Evolutionary conservation across 1,284 basidiomycete genomes (phyloP).

Genomic region (Sphagnurus paluster): DNA sequence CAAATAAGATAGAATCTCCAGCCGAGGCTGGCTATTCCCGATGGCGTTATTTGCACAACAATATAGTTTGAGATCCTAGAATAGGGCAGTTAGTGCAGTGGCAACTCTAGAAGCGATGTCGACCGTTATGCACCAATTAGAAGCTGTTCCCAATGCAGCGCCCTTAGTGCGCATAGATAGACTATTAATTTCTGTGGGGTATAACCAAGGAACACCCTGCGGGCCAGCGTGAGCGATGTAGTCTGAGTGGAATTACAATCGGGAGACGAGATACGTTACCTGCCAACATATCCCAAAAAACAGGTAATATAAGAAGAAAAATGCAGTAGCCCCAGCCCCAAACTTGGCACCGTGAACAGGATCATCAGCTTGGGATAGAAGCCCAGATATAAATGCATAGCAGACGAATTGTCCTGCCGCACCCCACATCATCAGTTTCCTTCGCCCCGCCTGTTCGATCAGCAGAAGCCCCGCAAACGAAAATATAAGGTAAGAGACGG

Average conservation of each 20-base stretch:
- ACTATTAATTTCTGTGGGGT: slow-evolving; percentile 65
- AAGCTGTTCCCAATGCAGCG: slow-evolving; percentile 67
- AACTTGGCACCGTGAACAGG: slow-evolving; percentile 34
- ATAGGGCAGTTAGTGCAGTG: neutral
- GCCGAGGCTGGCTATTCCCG: slow-evolving; percentile 42
- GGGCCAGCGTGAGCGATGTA: neutral
- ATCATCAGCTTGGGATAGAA: slow-evolving; percentile 47
- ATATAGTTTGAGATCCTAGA: slow-evolving; percentile 62
- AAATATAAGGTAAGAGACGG: slow-evolving; percentile 45
- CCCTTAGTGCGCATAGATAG: slow-evolving; percentile 67
- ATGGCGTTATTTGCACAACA: slow-evolving; percentile 45
- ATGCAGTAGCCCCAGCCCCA: slow-evolving; percentile 48
- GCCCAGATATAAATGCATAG: slow-evolving; percentile 57
- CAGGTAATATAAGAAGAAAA: slow-evolving; percentile 71
- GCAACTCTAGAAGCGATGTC: neutral
- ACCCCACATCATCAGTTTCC: slow-evolving; percentile 70
- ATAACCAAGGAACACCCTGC: slow-evolving; percentile 65
- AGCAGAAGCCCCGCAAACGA: slow-evolving; percentile 55
- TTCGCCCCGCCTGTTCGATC: slow-evolving; percentile 63
- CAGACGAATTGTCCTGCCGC: slow-evolving; percentile 65
- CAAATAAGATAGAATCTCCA: slow-evolving; percentile 50
- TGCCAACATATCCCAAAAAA: slow-evolving; percentile 75
- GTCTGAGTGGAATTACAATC: neutral
- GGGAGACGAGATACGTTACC: slow-evolving; percentile 25
- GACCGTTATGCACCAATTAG: slow-evolving; percentile 47